These are phyloP conservation scores for Yamadazyma epiphylla DNA, from an alignment of 1,139 yeast genomes.

Conservation along the genomic window DNA sequence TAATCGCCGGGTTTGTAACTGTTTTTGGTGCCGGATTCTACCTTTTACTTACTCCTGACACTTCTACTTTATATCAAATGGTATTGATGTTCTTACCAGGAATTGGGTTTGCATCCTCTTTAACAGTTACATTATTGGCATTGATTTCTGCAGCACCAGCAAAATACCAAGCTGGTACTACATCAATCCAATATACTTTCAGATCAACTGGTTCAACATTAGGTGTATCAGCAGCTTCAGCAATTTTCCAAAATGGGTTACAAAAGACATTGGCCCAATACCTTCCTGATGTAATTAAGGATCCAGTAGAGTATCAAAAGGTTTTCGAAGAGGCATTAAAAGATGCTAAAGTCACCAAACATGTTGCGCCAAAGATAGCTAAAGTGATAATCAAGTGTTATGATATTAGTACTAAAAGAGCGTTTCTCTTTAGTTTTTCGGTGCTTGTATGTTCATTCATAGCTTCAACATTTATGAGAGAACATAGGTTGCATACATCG, in stretches of 20 bases:
- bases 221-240: slow-evolving; percentile 67
- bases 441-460: slow-evolving; percentile 36
- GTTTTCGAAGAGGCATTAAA: slow-evolving; percentile 51
- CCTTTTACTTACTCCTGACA: slow-evolving; percentile 32
- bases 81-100: slow-evolving; percentile 45
- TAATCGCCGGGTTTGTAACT: slow-evolving; percentile 41
- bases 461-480: slow-evolving; percentile 38
- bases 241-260: slow-evolving; percentile 50
- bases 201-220: slow-evolving; percentile 72
- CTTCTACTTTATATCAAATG: slow-evolving; percentile 35
- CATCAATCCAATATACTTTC: slow-evolving; percentile 73
- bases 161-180: slow-evolving; percentile 66
- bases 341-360: slow-evolving; percentile 51
- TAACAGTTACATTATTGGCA: slow-evolving; percentile 65
- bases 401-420: slow-evolving; percentile 46
- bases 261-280: slow-evolving; percentile 14
- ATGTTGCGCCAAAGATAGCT: slow-evolving; percentile 45
- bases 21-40: slow-evolving; percentile 45
- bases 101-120: slow-evolving; percentile 54
- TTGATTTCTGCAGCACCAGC: slow-evolving; percentile 62
- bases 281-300: slow-evolving; percentile 23
- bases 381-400: slow-evolving; percentile 47
- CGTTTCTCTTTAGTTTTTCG: slow-evolving; percentile 45
- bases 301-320: slow-evolving; percentile 28
- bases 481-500: slow-evolving; percentile 38